A percentile compares a stretch with the other conserved stretches of the same genome.
Conservation (phyloP, 177 flowering plant genomes). For the Vitis hybrid region DNA sequence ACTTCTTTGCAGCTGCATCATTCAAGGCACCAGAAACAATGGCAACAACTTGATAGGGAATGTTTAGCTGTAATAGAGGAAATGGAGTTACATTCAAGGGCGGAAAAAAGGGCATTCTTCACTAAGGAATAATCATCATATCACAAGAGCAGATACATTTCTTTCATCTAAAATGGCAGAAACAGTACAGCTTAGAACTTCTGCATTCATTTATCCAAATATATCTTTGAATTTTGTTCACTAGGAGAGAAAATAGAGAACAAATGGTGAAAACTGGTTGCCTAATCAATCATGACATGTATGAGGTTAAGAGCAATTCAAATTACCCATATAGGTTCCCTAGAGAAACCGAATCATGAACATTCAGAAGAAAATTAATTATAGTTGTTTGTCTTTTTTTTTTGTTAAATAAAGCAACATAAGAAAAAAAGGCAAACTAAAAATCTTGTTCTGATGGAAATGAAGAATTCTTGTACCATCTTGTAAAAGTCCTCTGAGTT, state of each 20-base stretch:
- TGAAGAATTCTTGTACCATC: constrained; percentile 36
- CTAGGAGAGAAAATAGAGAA: not conserved
- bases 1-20: constrained; percentile 96
- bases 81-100: not conserved
- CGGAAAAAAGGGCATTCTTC: not conserved
- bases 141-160: not conserved
- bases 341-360: not conserved
- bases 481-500: constrained; percentile 91
- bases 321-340: not conserved
- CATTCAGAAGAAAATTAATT: not conserved
- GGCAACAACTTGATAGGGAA: constrained; percentile 81
- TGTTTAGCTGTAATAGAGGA: constrained; percentile 51
- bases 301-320: not conserved
- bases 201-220: not conserved
- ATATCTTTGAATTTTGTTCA: not conserved
- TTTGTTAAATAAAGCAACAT: not conserved
- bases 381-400: no score
- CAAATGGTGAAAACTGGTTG: not conserved
- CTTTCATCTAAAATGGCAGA: not conserved
- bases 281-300: no score
- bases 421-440: not conserved
- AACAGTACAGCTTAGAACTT: not conserved
- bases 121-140: not conserved
- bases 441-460: not conserved
- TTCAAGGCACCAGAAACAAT: constrained; percentile 96